phyloP scores from a whole-genome alignment of 306 rosid genomes.

The Dalbergia cultrata region DNA sequence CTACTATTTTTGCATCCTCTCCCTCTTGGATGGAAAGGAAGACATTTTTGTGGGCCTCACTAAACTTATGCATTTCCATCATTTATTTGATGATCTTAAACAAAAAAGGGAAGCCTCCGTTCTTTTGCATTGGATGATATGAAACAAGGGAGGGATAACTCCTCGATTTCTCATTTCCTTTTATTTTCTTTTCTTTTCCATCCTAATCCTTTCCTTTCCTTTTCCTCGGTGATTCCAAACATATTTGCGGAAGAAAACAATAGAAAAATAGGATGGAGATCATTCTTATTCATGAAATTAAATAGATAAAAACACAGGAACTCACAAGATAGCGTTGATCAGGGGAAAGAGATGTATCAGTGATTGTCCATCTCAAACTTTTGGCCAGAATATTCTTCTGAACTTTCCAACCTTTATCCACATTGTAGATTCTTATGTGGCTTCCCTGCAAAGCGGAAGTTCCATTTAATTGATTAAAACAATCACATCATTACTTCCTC shows the following conservation, averaged over 20 bases:
- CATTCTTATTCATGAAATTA: conserved; percentile 6
- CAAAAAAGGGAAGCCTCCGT: neutral
- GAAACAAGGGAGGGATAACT: neutral
- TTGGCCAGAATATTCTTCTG: conserved; percentile 83
- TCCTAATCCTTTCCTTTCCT: neutral
- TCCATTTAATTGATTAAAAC: conserved; percentile 27
- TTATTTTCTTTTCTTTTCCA: neutral
- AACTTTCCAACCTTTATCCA: conserved; percentile 89
- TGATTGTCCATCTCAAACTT: conserved; percentile 92
- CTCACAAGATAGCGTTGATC: conserved; percentile 79
- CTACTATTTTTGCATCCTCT: neutral
- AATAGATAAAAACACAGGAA: conserved; percentile 25
- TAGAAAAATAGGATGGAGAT: conserved; percentile 9
- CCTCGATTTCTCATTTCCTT: neutral
- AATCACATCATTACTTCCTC: neutral
- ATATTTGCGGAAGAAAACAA: neutral
- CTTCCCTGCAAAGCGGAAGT: conserved; percentile 64
- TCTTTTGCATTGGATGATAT: neutral
- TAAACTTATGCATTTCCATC: neutral
- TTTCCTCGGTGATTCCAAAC: neutral
- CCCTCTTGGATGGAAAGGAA: neutral
- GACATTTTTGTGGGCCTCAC: neutral
- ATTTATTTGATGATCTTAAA: neutral
- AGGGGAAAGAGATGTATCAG: conserved; percentile 92
- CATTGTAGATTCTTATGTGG: conserved; percentile 82